Evolutionary conservation across 306 rosid species (phyloP), one percentile per base, ranked within the genome.

Genomic region (Spatholobus suberectus): DNA sequence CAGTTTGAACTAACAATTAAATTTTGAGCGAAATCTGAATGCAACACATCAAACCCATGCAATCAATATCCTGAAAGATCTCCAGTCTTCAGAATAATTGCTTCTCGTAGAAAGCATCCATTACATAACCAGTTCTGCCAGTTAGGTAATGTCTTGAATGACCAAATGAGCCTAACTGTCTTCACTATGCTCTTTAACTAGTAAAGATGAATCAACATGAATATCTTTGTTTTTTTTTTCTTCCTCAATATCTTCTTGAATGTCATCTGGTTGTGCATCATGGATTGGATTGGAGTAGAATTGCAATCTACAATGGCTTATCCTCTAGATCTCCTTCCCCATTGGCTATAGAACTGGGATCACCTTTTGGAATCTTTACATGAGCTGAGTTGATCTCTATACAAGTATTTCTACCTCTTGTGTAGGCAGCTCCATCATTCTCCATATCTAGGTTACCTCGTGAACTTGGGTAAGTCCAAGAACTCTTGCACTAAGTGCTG

Each of bases 391-490:
- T 24, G 14, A 41, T 11, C 26, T n/a, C 71, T 62, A 11, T 76
- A 27, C 71, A 29, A 12, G 18, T n/a, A n/a, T 77, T 62, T 77
- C 35, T 63, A 43, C 24, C 21, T 23, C 70, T 38, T 58, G 38
- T 23, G 41, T 24, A 58, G 27, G 54, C 35, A n/a, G 6, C 20
- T 44, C 38, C 34, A 63, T 63, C 73, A 78, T 65, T 21, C 11
- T 37, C 13, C 9, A 6, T 47, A 37, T 78, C 15, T 65, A 63
- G 32, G 73, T 12, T 75, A 57, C 40, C 70, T 46, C 46, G 27
- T 14, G 58, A 43, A 59, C 49, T 77, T 77, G 63, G 20, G 40
- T 34, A 65, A 65, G 44, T 65, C 66, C 66, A 65, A 32, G 52
- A 78, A 47, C 13, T 13, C 75, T 65, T 65, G 52, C 52, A 75